phyloP scores from a whole-genome alignment of 2,329 filamentous ascomycete species.

The Aphanocladium album region DNA sequence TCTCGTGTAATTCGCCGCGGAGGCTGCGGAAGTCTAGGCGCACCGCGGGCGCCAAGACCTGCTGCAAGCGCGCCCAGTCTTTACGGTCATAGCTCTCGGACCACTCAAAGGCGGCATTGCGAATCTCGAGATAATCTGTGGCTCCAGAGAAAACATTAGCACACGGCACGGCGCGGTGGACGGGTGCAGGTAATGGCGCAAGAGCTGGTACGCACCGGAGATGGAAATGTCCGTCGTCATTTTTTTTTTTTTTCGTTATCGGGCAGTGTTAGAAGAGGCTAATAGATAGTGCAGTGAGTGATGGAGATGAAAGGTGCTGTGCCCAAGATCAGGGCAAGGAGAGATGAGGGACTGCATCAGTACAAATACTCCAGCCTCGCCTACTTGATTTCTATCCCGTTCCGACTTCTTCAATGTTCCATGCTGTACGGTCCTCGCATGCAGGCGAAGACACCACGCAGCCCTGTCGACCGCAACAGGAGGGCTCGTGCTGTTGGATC shows the following conservation, averaged over 20 bases:
- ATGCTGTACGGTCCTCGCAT: too few species aligned
- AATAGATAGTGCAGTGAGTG: too few species aligned
- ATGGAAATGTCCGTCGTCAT: not conserved
- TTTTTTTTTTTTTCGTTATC: not conserved
- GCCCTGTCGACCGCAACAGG: too few species aligned
- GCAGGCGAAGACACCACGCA: too few species aligned
- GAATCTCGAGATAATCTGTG: conserved; percentile 15
- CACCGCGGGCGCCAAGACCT: conserved; percentile 52
- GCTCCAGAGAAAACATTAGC: not conserved
- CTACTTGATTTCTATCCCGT: too few species aligned
- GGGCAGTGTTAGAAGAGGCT: too few species aligned
- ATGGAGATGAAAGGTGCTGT: too few species aligned
- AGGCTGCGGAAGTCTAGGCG: conserved; percentile 1
- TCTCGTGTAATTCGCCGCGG: conserved; percentile 12
- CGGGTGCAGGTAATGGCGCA: not conserved
- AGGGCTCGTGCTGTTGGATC: not conserved
- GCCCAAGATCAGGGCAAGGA: too few species aligned
- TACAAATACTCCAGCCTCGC: too few species aligned
- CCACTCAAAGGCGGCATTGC: conserved; percentile 49
- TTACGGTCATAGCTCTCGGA: conserved; percentile 64
- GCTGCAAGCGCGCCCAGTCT: conserved; percentile 56
- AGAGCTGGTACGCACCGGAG: not conserved
- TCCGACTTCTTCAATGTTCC: too few species aligned
- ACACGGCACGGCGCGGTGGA: not conserved
- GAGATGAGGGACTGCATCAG: too few species aligned